These are phyloP conservation scores for Annulohypoxylon truncatum DNA, from an alignment of 2,329 filamentous ascomycete species.

Conservation along the genomic window DNA sequence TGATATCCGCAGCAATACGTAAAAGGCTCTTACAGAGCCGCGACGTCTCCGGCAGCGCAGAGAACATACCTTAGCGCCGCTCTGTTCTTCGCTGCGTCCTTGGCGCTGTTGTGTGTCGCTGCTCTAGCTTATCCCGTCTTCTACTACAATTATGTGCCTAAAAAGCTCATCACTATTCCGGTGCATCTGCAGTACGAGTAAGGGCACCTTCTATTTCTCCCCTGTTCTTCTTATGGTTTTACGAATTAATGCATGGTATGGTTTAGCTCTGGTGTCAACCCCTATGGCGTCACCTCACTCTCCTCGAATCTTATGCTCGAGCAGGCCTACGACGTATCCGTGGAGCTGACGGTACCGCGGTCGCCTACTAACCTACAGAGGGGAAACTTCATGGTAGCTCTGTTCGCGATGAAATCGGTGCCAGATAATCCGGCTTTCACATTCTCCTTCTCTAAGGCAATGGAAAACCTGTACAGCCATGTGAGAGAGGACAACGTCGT, in stretches of 20 bases:
- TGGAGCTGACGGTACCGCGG: conserved; percentile 80
- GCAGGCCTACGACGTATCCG: conserved; percentile 86
- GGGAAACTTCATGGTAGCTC: conserved; percentile 95
- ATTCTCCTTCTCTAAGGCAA: conserved; percentile 34
- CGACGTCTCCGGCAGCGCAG: conserved; percentile 64
- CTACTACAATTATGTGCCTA: conserved; percentile 67
- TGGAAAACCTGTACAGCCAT: conserved; percentile 48
- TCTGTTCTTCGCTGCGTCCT: conserved; percentile 57
- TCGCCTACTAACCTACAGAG: conserved; percentile 78
- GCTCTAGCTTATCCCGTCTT: conserved; percentile 63
- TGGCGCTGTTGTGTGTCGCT: conserved; percentile 60
- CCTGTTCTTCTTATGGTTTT: neutral
- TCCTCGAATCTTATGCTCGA: conserved; percentile 69
- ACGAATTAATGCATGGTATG: neutral
- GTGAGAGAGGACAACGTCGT: conserved; percentile 60
- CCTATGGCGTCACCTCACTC: conserved; percentile 63
- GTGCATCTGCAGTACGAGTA: conserved; percentile 71
- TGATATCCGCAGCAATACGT: conserved; percentile 42
- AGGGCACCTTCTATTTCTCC: conserved; percentile 28
- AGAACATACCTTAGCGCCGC: conserved; percentile 61
- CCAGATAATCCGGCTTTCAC: conserved; percentile 49
- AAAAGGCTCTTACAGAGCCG: conserved; percentile 50
- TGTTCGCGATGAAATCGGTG: conserved; percentile 71
- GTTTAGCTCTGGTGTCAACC: conserved; percentile 60
- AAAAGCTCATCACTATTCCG: conserved; percentile 63